Conservation (phyloP, 208 protist species). For the Tritrichomonas musculus region DNA sequence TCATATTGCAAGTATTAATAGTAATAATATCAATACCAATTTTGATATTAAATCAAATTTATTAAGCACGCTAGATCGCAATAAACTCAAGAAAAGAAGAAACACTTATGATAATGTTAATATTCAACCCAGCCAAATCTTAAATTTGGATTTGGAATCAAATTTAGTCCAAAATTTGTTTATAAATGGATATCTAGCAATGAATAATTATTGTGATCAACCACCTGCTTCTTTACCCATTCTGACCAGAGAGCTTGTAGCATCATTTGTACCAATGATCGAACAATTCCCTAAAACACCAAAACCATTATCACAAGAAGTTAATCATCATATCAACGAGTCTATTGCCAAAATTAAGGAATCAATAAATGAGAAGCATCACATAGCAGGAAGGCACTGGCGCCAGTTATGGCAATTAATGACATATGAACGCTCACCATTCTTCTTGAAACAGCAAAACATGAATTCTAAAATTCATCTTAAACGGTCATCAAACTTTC, state of each 20-base stretch:
- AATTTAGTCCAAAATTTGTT: too few relatives aligned
- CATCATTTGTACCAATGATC: background rate
- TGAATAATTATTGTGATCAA: constrained; percentile 19
- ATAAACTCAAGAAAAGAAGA: too few relatives aligned
- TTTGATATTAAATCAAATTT: too few relatives aligned
- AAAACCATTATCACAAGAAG: background rate
- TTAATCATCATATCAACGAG: background rate
- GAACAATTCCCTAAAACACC: background rate
- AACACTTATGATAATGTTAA: too few relatives aligned
- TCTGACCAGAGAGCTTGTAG: background rate
- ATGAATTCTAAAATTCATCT: background rate
- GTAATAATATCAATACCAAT: too few relatives aligned
- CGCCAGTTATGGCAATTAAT: background rate
- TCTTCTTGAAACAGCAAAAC: background rate
- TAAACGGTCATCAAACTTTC: background rate
- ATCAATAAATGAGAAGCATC: background rate
- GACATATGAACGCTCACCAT: background rate
- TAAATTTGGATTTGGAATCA: too few relatives aligned
- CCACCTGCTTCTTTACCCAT: background rate
- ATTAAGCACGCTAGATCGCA: too few relatives aligned
- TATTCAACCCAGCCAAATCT: too few relatives aligned
- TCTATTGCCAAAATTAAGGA: background rate
- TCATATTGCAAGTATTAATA: too few relatives aligned
- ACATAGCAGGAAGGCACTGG: background rate
- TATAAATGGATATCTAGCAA: background rate